These are phyloP conservation scores for Stemphylium beticola DNA, from an alignment of 2,329 filamentous ascomycete species.

Conservation along the genomic window DNA sequence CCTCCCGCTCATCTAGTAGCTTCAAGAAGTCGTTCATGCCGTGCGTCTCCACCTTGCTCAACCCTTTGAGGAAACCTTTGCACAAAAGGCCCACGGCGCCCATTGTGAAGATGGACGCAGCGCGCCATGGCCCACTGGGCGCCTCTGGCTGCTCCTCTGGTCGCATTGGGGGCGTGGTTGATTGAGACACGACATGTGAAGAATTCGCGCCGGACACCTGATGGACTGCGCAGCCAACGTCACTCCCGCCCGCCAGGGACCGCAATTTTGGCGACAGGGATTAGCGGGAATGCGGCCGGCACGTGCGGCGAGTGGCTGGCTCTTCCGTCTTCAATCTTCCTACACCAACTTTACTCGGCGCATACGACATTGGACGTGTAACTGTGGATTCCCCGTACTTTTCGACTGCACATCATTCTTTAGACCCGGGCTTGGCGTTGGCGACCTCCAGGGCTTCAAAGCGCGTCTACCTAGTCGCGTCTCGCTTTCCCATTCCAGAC, in stretches of 20 bases:
- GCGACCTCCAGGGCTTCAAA: neutral
- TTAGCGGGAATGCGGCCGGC: conserved; percentile 11
- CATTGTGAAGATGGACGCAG: conserved; percentile 76
- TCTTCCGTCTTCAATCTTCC: conserved; percentile 3
- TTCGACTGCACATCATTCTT: neutral
- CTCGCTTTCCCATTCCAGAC: neutral
- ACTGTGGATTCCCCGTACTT: neutral
- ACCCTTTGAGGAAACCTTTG: conserved; percentile 74
- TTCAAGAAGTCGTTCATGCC: conserved; percentile 78
- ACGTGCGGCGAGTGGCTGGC: conserved; percentile 16
- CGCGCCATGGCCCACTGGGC: conserved; percentile 72
- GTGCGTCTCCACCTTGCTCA: conserved; percentile 77
- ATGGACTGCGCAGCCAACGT: conserved; percentile 20
- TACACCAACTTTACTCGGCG: neutral
- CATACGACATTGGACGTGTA: neutral
- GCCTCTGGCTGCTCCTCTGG: conserved; percentile 54
- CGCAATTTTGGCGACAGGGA: conserved; percentile 24
- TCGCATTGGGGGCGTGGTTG: conserved; percentile 44
- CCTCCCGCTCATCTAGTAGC: conserved; percentile 74
- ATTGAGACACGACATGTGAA: conserved; percentile 22
- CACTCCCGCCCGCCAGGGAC: conserved; percentile 19
- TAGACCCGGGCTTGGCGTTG: neutral
- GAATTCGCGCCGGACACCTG: conserved; percentile 16
- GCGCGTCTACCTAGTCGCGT: neutral
- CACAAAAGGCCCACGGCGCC: conserved; percentile 73